Conservation (phyloP, 768 basidiomycete genomes). For the Cystofilobasidium ferigula region DNA sequence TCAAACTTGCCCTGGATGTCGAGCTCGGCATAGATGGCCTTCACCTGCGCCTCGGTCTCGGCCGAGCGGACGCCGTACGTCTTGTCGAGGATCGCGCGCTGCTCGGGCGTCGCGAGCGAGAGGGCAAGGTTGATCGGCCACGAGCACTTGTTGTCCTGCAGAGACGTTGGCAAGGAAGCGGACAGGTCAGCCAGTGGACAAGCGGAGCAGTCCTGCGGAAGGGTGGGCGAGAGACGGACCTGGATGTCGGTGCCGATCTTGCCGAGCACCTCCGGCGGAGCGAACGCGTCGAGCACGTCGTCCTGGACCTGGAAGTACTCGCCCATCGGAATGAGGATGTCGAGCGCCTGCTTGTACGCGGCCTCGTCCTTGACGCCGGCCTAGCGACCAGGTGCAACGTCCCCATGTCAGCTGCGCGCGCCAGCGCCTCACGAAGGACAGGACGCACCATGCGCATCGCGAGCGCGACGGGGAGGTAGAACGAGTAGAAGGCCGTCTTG, state of each 20-base stretch:
- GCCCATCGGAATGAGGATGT: constrained; percentile 80
- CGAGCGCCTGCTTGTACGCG: constrained; percentile 61
- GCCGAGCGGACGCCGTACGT: constrained; percentile 57
- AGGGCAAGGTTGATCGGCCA: constrained; percentile 92
- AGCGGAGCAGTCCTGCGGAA: neutral
- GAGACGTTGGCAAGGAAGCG: neutral
- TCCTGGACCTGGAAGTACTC: constrained; percentile 99
- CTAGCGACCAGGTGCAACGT: constrained; percentile 32
- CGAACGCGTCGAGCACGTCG: constrained; percentile 88
- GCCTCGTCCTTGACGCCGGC: constrained; percentile 43
- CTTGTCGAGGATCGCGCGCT: constrained; percentile 43
- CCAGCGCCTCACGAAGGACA: too few species aligned
- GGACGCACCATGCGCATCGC: constrained; percentile 59
- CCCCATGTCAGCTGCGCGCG: too few species aligned
- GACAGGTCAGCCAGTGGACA: neutral
- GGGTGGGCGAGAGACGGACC: constrained; percentile 27
- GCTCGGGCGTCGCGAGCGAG: constrained; percentile 39
- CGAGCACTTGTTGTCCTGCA: constrained; percentile 84
- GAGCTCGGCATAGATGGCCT: constrained; percentile 60
- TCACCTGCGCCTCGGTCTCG: constrained; percentile 51
- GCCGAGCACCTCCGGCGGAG: constrained; percentile 78
- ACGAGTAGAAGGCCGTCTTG: constrained; percentile 96
- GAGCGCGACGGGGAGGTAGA: constrained; percentile 94
- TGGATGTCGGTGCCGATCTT: constrained; percentile 97
- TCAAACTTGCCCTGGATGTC: constrained; percentile 54